Conservation (phyloP, 805 yeast species). For the Starmerella davenportii region DNA sequence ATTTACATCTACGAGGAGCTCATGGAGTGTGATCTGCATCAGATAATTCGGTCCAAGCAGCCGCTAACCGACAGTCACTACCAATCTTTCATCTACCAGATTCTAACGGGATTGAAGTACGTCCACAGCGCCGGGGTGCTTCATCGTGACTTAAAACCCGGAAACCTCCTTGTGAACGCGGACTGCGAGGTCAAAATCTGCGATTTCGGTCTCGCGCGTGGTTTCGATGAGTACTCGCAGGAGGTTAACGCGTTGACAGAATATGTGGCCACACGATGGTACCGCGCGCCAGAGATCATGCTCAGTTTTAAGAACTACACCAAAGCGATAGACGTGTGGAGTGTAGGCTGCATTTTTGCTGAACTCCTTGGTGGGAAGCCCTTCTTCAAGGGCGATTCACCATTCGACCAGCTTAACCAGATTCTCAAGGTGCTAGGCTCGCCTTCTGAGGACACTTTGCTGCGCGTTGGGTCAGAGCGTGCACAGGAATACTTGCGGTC, state of each 20-base stretch:
- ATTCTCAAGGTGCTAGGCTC: constrained; percentile 78
- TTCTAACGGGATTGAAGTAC: constrained; percentile 73
- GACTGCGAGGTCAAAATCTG: constrained; percentile 89
- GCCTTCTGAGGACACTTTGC: constrained; percentile 54
- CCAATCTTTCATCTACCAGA: constrained; percentile 84
- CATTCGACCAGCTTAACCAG: constrained; percentile 72
- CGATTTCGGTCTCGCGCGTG: constrained; percentile 79
- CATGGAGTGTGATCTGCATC: constrained; percentile 99
- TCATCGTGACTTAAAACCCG: constrained; percentile 85
- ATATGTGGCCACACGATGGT: constrained; percentile 96
- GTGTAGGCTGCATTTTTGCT: constrained; percentile 88
- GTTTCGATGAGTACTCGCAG: constrained; percentile 30
- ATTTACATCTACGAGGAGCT: constrained; percentile 85
- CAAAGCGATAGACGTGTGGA: constrained; percentile 91
- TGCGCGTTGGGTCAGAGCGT: constrained; percentile 52
- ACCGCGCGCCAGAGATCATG: constrained; percentile 96
- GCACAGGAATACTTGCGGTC: constrained; percentile 78
- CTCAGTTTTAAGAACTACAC: constrained; percentile 83
- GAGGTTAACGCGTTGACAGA: constrained; percentile 58
- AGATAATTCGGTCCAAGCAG: constrained; percentile 84
- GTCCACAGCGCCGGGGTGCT: constrained; percentile 86
- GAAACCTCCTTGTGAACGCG: constrained; percentile 67
- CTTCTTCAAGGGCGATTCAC: constrained; percentile 84
- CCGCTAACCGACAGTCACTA: constrained; percentile 77
- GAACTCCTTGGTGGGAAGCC: constrained; percentile 78